Base-by-base conservation (phyloP, 495 filamentous ascomycete species). In the Penicillium mononematosum region DNA sequence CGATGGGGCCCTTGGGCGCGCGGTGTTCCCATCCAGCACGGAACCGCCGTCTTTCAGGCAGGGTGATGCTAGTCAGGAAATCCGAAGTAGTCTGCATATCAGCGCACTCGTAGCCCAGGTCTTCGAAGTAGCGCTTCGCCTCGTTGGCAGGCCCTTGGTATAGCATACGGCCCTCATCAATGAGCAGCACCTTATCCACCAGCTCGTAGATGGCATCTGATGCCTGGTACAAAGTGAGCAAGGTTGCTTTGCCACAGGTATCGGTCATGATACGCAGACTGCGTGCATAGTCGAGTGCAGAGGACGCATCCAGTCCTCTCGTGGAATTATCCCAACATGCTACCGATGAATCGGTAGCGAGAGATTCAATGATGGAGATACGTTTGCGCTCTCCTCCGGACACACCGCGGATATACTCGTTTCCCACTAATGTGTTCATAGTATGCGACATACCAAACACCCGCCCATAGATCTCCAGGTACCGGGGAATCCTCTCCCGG, bases 401-500 rank as follows among this genome's bases (percentile, higher is more conserved):
- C n/a, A 95, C 82, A 60, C 91, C 91, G n/a, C 91, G 87, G 46
- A 92, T 80, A 62, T 87, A 90, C 14, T 83, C 81, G 59, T 91
- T 88, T 9, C 91, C 91, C n/a, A 95, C 89, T 24, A 91, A 81
- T 0, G 91, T 95, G 63, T 90, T 79, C 53, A 82, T 80, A 0
- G 90, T 93, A 67, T 95, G 88, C 50, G 88, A 82, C 59, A 94
- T 92, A 59, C 90, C 90, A 77, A 94, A 92, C 74, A 91, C 90
- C 59, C 86, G 82, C 4, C 81, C 83, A 16, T 89, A 85, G 51
- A 87, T 88, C 39, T 92, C 76, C 7, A 94, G 75, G 59, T 86
- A 80, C 20, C 81, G 79, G 20, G 89, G 81, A 20, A 90, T 83
- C 52, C 81, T 80, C 47, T 86, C 80, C 63, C 87, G 87, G 74